Conservation (phyloP, 108 stramenopile genomes). For the Aureococcus anophagefferens region DNA sequence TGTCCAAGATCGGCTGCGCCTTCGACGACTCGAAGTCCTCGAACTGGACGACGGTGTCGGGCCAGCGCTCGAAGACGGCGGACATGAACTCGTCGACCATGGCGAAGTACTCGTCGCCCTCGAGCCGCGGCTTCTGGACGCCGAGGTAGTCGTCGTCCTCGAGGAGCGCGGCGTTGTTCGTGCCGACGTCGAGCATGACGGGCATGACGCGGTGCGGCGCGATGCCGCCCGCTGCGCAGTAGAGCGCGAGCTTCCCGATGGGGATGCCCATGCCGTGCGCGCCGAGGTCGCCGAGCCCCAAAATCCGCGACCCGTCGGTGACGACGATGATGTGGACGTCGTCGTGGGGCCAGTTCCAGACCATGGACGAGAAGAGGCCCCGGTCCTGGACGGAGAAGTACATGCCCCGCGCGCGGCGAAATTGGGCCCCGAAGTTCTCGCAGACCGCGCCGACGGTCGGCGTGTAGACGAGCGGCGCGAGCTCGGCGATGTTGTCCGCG, state of each 20-base stretch:
- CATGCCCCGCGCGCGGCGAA: conserved; percentile 82
- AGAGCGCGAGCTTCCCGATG: conserved; percentile 78
- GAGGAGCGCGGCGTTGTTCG: conserved; percentile 81
- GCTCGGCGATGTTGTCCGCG: conserved; percentile 82
- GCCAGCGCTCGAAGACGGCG: conserved; percentile 85
- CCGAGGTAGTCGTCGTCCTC: conserved; percentile 85
- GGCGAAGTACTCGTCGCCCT: conserved; percentile 63
- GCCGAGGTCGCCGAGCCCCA: conserved; percentile 93
- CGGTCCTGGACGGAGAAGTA: conserved; percentile 80
- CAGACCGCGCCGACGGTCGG: conserved; percentile 97
- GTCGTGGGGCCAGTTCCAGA: conserved; percentile 90
- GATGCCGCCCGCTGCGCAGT: conserved; percentile 96
- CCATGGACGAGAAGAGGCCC: conserved; percentile 82
- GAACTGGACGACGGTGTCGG: conserved; percentile 83
- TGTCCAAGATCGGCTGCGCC: conserved; percentile 71
- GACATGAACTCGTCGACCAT: conserved; percentile 94
- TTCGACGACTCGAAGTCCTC: conserved; percentile 85
- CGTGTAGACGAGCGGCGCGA: conserved; percentile 95
- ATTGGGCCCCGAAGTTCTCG: conserved; percentile 60
- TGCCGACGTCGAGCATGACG: conserved; percentile 92
- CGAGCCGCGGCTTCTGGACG: conserved; percentile 59
- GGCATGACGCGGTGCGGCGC: conserved; percentile 89
- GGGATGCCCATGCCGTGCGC: conserved; percentile 93
- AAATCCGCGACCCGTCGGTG: conserved; percentile 88
- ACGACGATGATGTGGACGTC: conserved; percentile 91